Base-by-base conservation (phyloP, 495 filamentous ascomycete species). In the Cercophora newfieldiana region DNA sequence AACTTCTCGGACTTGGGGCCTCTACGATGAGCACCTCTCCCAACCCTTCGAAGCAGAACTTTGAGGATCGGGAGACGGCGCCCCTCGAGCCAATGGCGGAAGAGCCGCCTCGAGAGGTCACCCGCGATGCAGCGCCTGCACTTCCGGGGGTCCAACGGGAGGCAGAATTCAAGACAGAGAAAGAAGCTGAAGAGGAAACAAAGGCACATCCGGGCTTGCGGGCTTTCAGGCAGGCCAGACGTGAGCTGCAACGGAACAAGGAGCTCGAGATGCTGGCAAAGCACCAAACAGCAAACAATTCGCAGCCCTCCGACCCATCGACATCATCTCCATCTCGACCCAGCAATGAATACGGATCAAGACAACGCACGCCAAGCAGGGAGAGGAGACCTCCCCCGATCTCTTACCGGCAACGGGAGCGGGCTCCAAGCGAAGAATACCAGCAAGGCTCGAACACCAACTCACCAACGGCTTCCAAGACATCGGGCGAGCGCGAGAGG, bases 1-100 rank as follows among this genome's bases (percentile, higher is more conserved):
- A 90, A 75, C 87, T 92, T 75, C 82, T 93, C 47, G 90, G 91
- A 4, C 77, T 91, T 31, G 86, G 85, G 28, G 71, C 79, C 49
- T 63, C 81, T 7, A 82, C 77, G 25, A 85, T 77, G 58, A 85
- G 80, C 63, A 82, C 81, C 24, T 85, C 87, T 1, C 80, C 81
- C 0, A 82, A 81, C n/a, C 75, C 86, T 3, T 61, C 49, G 16
- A 74, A 78, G 54, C 71, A 76, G 31, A 58, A 56, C 4, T 71
- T 74, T 21, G 72, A 77, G 10, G 72, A 77, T 21, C 71, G 71
- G 60, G 71, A 76, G 16, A 10, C 65, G 4, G 44, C 68, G 24
- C 28, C 70, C 74, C 68, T 72, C 4, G 70, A 67, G 37, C 66
- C 72, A 60, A 57, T 74, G 68, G 69, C 71, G 72, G 69, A 71